Evolutionary conservation across 2,329 filamentous ascomycete genomes (phyloP).

Genomic region (Hypoxylon sp.): DNA sequence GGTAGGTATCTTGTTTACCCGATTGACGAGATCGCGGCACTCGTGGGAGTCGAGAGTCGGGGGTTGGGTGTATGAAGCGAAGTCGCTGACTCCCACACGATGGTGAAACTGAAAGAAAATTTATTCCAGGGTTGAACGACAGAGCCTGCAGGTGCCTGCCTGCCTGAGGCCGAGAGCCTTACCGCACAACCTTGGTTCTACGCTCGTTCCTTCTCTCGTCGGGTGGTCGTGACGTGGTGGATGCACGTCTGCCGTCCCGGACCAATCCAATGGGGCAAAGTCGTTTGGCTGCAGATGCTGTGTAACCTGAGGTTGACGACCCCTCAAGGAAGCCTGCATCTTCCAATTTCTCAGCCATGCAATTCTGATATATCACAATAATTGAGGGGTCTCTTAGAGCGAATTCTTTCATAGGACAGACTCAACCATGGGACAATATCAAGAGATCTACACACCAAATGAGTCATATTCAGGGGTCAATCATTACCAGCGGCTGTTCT

Average conservation of each 20-base stretch:
- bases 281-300: slow-evolving; percentile 5
- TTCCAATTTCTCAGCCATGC: neutral
- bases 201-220: slow-evolving; percentile 1
- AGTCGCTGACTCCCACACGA: neutral
- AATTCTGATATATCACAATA: slow-evolving; percentile 14
- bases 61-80: neutral
- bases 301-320: neutral
- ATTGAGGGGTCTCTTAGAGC: neutral
- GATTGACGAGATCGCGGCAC: neutral
- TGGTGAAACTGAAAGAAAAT: slow-evolving; percentile 7
- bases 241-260: slow-evolving; percentile 10
- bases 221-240: slow-evolving; percentile 5
- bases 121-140: neutral
- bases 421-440: neutral
- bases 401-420: neutral
- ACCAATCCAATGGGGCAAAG: slow-evolving; percentile 2
- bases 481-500: too few species aligned
- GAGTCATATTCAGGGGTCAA: neutral
- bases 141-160: neutral
- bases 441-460: neutral
- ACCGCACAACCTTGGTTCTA: neutral
- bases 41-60: neutral
- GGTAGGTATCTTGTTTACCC: neutral
- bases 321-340: neutral
- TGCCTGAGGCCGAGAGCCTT: slow-evolving; percentile 5